Evolutionary conservation across 2,329 filamentous ascomycete genomes (phyloP).

Genomic region (Colletotrichum phormii): DNA sequence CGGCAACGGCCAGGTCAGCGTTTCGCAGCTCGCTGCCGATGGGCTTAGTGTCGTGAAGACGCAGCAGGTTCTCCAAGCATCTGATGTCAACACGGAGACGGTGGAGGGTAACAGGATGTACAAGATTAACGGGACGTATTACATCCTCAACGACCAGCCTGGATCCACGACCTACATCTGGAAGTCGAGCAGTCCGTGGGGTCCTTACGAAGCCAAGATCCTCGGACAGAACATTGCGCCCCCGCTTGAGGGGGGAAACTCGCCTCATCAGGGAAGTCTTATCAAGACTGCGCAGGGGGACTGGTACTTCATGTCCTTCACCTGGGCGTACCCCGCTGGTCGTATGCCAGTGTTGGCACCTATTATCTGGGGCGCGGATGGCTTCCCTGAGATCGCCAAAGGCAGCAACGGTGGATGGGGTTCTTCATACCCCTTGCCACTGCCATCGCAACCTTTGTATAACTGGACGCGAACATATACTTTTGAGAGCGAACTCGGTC

Average conservation of each 20-base stretch:
- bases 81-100: conserved; percentile 46
- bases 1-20: conserved; percentile 58
- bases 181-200: conserved; percentile 61
- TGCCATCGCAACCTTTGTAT: conserved; percentile 38
- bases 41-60: conserved; percentile 57
- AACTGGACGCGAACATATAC: conserved; percentile 54
- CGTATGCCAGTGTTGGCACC: conserved; percentile 69
- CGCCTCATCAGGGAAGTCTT: conserved; percentile 67
- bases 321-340: conserved; percentile 66
- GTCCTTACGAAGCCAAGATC: conserved; percentile 61
- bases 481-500: conserved; percentile 55
- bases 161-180: conserved; percentile 60
- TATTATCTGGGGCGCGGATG: conserved; percentile 62
- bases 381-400: conserved; percentile 59
- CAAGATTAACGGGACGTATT: conserved; percentile 66
- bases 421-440: conserved; percentile 53
- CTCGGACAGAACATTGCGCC: conserved; percentile 55
- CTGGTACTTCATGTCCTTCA: conserved; percentile 71
- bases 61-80: conserved; percentile 56
- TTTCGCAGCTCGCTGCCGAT: conserved; percentile 63
- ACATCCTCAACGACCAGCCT: conserved; percentile 62
- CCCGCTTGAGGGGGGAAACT: conserved; percentile 57
- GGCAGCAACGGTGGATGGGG: conserved; percentile 60
- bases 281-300: conserved; percentile 62
- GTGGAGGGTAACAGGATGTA: conserved; percentile 69